phyloP scores from a whole-genome alignment of 495 filamentous ascomycete genomes.

The Talaromyces wortmannii region DNA sequence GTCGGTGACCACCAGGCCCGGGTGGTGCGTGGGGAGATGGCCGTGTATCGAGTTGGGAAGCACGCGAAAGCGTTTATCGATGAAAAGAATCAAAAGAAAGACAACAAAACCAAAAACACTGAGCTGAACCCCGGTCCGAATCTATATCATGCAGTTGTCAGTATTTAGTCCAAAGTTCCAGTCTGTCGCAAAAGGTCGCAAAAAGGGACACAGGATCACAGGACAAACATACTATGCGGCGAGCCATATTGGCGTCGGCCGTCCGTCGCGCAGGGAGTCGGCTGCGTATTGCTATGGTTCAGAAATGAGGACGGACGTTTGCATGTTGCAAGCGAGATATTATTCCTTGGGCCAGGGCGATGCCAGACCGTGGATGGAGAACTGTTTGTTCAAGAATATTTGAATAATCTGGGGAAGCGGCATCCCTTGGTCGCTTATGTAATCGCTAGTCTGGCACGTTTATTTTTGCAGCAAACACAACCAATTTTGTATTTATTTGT shows the following conservation, averaged over 20 bases:
- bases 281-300: neutral
- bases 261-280: neutral
- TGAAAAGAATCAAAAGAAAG: slow-evolving; percentile 62
- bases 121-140: slow-evolving; percentile 82
- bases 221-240: slow-evolving; percentile 32
- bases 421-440: neutral
- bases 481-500: no score
- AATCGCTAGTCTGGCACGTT: neutral
- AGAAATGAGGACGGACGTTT: neutral
- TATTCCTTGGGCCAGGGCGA: neutral
- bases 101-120: slow-evolving; percentile 57
- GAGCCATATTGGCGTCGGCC: slow-evolving; percentile 26
- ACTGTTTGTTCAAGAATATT: neutral
- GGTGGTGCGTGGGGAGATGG: slow-evolving; percentile 74
- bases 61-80: slow-evolving; percentile 76
- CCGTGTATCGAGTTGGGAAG: slow-evolving; percentile 77
- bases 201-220: neutral
- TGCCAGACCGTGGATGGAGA: neutral
- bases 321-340: neutral
- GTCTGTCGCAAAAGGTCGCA: neutral
- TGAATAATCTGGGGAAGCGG: neutral
- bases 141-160: slow-evolving; percentile 19
- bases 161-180: neutral
- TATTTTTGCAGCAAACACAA: neutral
- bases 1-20: slow-evolving; percentile 80